Evolutionary conservation across 768 basidiomycete genomes (phyloP).

Genomic region (Naganishia friedmannii): DNA sequence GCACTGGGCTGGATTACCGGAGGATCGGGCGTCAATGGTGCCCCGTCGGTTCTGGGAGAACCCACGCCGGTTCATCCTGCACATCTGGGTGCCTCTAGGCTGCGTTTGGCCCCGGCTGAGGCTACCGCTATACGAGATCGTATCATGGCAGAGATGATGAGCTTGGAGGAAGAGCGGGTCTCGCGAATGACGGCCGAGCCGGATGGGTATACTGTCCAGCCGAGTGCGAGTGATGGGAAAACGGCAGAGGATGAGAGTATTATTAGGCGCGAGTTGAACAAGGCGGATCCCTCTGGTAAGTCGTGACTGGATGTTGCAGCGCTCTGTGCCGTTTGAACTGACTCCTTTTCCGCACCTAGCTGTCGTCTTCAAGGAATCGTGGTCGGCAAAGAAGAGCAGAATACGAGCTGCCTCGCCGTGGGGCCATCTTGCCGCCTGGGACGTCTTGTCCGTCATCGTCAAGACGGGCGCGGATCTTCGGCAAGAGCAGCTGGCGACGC

Average conservation of each 20-base stretch:
- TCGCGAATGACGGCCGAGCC: slow-evolving; percentile 66
- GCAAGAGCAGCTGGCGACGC: slow-evolving; percentile 95
- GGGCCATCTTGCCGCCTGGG: slow-evolving; percentile 78
- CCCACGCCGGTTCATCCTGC: slow-evolving; percentile 33
- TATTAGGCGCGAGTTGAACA: slow-evolving; percentile 86
- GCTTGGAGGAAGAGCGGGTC: slow-evolving; percentile 94
- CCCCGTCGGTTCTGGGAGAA: slow-evolving; percentile 34
- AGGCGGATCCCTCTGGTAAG: slow-evolving; percentile 81
- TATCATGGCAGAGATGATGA: slow-evolving; percentile 98
- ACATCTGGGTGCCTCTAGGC: slow-evolving; percentile 55
- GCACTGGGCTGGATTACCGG: slow-evolving; percentile 60
- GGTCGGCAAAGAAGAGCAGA: slow-evolving; percentile 89
- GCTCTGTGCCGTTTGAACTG: slow-evolving; percentile 1
- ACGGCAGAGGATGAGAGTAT: slow-evolving; percentile 88
- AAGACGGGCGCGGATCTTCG: slow-evolving; percentile 95
- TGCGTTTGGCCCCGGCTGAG: slow-evolving; percentile 74
- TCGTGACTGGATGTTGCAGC: neutral
- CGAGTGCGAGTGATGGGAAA: slow-evolving; percentile 57
- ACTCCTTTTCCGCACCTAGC: slow-evolving; percentile 50
- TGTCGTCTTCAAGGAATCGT: slow-evolving; percentile 90
- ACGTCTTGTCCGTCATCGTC: slow-evolving; percentile 88
- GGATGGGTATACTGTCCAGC: slow-evolving; percentile 45
- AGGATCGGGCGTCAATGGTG: slow-evolving; percentile 54
- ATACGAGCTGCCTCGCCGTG: slow-evolving; percentile 92
- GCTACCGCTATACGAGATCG: slow-evolving; percentile 86